Conservation (phyloP, 2,329 filamentous ascomycete species). For the Arthrobotrys musiformis region DNA sequence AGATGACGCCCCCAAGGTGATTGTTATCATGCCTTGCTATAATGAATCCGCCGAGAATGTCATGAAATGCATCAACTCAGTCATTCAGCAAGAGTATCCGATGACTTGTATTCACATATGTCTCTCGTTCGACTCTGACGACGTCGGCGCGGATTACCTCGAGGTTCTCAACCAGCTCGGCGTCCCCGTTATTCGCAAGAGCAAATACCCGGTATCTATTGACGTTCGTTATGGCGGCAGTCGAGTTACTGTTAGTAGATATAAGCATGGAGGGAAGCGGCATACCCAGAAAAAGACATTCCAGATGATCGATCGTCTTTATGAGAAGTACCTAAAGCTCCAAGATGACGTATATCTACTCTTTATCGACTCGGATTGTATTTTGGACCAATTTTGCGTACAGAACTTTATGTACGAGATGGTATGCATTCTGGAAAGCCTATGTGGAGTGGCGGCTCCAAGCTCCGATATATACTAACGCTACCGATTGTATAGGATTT, state of each 20-base stretch:
- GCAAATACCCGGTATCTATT: slow-evolving; percentile 83
- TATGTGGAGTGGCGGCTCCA: background rate
- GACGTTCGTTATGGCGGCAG: slow-evolving; percentile 85
- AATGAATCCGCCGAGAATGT: slow-evolving; percentile 87
- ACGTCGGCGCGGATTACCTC: slow-evolving; percentile 87
- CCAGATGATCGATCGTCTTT: slow-evolving; percentile 91
- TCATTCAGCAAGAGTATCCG: slow-evolving; percentile 94
- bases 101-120: slow-evolving; percentile 93
- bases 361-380: slow-evolving; percentile 98
- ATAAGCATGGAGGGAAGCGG: slow-evolving; percentile 91
- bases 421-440: slow-evolving; percentile 62
- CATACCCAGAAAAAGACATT: slow-evolving; percentile 94
- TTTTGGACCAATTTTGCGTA: slow-evolving; percentile 87
- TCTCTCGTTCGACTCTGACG: slow-evolving; percentile 90
- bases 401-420: slow-evolving; percentile 99
- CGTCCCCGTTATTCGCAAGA: slow-evolving; percentile 78
- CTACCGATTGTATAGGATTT: slow-evolving; percentile 16
- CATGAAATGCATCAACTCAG: slow-evolving; percentile 85
- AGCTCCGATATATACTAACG: background rate
- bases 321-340: slow-evolving; percentile 82
- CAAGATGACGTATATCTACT: slow-evolving; percentile 95
- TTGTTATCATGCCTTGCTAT: slow-evolving; percentile 97
- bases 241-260: slow-evolving; percentile 88
- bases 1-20: slow-evolving; percentile 90
- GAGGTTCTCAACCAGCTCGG: slow-evolving; percentile 86